These are phyloP conservation scores for Westerdykella aurantiaca DNA, from an alignment of 2,329 filamentous ascomycete species.

Conservation along the genomic window DNA sequence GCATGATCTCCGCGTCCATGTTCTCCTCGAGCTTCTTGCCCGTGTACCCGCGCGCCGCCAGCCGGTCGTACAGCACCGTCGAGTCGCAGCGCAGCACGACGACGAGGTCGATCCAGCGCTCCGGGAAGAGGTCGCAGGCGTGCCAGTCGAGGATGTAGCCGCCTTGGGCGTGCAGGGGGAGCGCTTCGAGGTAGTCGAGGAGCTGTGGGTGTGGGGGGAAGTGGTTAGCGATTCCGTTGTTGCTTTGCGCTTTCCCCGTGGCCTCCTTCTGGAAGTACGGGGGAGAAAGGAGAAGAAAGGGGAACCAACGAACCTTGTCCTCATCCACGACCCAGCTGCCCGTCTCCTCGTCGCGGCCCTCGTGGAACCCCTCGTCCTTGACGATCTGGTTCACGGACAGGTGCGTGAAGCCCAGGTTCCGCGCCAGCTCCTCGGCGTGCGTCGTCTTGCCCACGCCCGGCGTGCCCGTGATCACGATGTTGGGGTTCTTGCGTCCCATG, in stretches of 20 bases:
- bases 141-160: constrained; percentile 97
- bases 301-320: constrained; percentile 62
- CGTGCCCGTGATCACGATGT: constrained; percentile 92
- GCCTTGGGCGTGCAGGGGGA: constrained; percentile 55
- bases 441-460: constrained; percentile 95
- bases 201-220: constrained; percentile 48
- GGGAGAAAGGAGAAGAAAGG: background rate
- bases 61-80: constrained; percentile 73
- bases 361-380: constrained; percentile 80
- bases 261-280: background rate
- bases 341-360: constrained; percentile 79
- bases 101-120: constrained; percentile 90
- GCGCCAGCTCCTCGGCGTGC: constrained; percentile 75
- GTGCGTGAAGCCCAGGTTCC: constrained; percentile 71
- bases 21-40: constrained; percentile 93
- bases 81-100: constrained; percentile 83
- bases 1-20: constrained; percentile 95
- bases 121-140: constrained; percentile 90
- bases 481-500: constrained; percentile 55
- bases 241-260: background rate
- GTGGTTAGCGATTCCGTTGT: background rate
- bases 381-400: constrained; percentile 86
- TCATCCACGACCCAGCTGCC: constrained; percentile 93
- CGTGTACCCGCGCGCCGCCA: constrained; percentile 71
- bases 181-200: constrained; percentile 81